Percentiles rank a stretch among this genome's conserved stretches.
These are phyloP conservation scores for Fusarium compactum DNA, from an alignment of 2,329 filamentous ascomycete genomes.

Conservation along the genomic window DNA sequence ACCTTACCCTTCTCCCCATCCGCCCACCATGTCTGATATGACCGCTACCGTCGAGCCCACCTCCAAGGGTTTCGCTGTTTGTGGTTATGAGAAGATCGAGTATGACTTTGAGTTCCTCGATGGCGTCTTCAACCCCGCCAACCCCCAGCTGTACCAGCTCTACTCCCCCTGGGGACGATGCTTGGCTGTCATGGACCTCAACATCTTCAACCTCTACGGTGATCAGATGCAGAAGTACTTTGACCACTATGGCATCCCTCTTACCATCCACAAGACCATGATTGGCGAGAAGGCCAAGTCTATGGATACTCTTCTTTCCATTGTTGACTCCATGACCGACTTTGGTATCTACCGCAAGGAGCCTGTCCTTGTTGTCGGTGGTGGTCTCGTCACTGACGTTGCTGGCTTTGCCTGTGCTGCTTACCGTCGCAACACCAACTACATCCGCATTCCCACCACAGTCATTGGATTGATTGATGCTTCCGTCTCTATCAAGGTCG, in stretches of 20 bases:
- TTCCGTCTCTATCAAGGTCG: conserved; percentile 82
- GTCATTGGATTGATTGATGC: conserved; percentile 82
- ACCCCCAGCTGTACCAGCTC: conserved; percentile 71
- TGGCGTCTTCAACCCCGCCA: conserved; percentile 71
- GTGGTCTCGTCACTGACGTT: conserved; percentile 78
- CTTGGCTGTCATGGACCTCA: conserved; percentile 76
- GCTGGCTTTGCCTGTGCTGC: conserved; percentile 79
- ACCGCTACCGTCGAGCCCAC: conserved; percentile 75
- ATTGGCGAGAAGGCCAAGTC: conserved; percentile 82
- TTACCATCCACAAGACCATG: conserved; percentile 78
- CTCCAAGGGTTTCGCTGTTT: conserved; percentile 74
- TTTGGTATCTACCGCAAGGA: conserved; percentile 79
- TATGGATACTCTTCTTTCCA: conserved; percentile 75
- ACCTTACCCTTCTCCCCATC: background rate
- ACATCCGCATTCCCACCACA: conserved; percentile 79
- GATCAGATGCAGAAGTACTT: conserved; percentile 75
- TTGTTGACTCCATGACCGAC: conserved; percentile 79
- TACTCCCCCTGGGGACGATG: conserved; percentile 75
- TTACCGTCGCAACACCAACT: conserved; percentile 79
- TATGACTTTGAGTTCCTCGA: conserved; percentile 82
- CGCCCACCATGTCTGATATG: conserved; percentile 73
- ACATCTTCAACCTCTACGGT: conserved; percentile 77
- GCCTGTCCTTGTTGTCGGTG: conserved; percentile 74
- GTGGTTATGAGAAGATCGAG: conserved; percentile 80
- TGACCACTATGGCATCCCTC: conserved; percentile 69